These are phyloP conservation scores for Dendrocalamus sinicus DNA, from an alignment of 176 grass and related monocot species.

Conservation along the genomic window DNA sequence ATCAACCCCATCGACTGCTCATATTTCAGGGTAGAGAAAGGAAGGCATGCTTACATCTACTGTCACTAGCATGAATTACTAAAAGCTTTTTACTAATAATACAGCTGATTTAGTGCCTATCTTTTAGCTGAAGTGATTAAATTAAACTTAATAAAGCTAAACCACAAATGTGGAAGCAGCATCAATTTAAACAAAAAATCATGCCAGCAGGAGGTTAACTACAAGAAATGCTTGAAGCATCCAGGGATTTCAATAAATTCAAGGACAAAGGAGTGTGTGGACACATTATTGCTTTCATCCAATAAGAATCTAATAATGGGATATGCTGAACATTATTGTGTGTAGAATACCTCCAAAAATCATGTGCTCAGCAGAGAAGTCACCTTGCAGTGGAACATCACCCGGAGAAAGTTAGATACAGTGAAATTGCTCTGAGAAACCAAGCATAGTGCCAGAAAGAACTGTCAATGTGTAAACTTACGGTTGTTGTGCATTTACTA, in stretches of 20 bases:
- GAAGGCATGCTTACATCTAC: conserved; percentile 38
- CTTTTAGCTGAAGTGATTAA: conserved; percentile 11
- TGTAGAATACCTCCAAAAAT: conserved; percentile 91
- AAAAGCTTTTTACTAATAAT: neutral
- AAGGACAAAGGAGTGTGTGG: neutral
- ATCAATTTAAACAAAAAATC: neutral
- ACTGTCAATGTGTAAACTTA: neutral
- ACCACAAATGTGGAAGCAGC: neutral
- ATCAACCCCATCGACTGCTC: conserved; percentile 93
- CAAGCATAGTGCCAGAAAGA: neutral
- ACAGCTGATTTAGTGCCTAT: neutral
- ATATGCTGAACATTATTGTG: neutral
- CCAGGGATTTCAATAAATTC: neutral
- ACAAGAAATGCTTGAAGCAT: conserved; percentile 30
- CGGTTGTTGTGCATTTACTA: neutral
- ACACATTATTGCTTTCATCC: conserved; percentile 24
- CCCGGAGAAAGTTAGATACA: conserved; percentile 58
- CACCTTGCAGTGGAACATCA: conserved; percentile 98
- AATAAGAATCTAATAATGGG: neutral
- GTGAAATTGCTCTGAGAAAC: conserved; percentile 32
- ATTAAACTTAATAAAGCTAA: neutral
- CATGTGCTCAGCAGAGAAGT: conserved; percentile 96
- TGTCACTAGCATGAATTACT: conserved; percentile 22
- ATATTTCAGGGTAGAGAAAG: conserved; percentile 43
- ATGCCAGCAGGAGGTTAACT: neutral